Evolutionary conservation across 2,329 filamentous ascomycete species (phyloP).

Genomic region (Colletotrichum sp.): DNA sequence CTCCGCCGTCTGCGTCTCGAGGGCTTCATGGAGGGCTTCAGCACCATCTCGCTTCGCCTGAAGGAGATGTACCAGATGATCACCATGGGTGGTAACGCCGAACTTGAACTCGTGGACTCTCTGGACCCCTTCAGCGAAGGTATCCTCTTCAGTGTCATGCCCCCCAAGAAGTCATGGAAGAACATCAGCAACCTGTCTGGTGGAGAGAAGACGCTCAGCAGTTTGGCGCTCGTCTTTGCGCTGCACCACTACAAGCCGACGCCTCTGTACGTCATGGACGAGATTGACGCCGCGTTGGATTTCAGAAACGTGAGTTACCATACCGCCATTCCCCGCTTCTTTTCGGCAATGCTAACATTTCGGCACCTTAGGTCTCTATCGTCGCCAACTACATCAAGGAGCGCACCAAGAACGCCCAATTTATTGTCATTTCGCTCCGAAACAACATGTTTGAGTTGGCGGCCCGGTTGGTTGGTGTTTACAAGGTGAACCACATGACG

Average conservation of each 20-base stretch:
- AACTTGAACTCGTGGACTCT: slow-evolving; percentile 94
- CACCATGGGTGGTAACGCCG: slow-evolving; percentile 98
- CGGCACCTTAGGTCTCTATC: slow-evolving; percentile 77
- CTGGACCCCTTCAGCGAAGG: slow-evolving; percentile 97
- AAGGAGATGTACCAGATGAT: slow-evolving; percentile 99
- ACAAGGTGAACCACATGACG: slow-evolving; percentile 99
- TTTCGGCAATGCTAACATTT: slow-evolving; percentile 7
- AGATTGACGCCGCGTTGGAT: slow-evolving; percentile 97
- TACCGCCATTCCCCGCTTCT: neutral
- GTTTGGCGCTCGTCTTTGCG: slow-evolving; percentile 94
- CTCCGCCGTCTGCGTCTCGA: slow-evolving; percentile 88
- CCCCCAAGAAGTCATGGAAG: slow-evolving; percentile 99
- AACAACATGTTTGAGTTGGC: slow-evolving; percentile 99
- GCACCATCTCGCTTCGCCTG: slow-evolving; percentile 87
- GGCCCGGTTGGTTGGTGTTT: slow-evolving; percentile 92
- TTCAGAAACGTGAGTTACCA: slow-evolving; percentile 85
- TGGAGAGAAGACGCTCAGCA: slow-evolving; percentile 96
- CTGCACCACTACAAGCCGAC: slow-evolving; percentile 98
- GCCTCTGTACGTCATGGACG: slow-evolving; percentile 98
- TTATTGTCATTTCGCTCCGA: slow-evolving; percentile 95
- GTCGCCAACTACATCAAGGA: slow-evolving; percentile 99
- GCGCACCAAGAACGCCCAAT: slow-evolving; percentile 98
- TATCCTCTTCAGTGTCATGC: slow-evolving; percentile 98
- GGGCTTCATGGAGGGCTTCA: slow-evolving; percentile 98
- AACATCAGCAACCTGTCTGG: slow-evolving; percentile 96